Evolutionary conservation across 192 early-diverging fungal species (phyloP).

Genomic region (Rhizophagus clarus): DNA sequence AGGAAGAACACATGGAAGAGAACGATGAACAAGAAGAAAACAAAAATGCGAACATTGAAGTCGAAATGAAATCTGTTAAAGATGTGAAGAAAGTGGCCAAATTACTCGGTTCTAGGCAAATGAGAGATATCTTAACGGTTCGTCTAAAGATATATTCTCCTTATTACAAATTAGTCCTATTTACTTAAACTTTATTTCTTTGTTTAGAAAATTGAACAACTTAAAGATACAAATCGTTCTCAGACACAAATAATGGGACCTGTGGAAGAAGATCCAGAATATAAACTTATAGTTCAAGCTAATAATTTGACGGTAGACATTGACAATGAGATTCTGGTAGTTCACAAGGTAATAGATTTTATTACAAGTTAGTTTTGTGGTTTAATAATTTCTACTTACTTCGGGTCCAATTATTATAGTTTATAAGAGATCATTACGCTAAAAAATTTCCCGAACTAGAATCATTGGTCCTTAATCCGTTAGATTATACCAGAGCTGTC

Average conservation of each 20-base stretch:
- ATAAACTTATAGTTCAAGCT: slow-evolving; percentile 80
- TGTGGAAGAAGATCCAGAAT: slow-evolving; percentile 88
- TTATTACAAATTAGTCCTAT: background rate
- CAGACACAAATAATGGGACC: slow-evolving; percentile 55
- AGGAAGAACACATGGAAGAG: slow-evolving; percentile 54
- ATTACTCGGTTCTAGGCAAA: slow-evolving; percentile 59
- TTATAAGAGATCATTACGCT: slow-evolving; percentile 89
- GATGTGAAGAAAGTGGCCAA: slow-evolving; percentile 69
- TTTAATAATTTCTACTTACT: background rate
- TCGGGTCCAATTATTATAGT: slow-evolving; percentile 47
- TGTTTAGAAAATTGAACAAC: slow-evolving; percentile 54
- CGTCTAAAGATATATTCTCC: slow-evolving; percentile 30
- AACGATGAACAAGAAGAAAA: slow-evolving; percentile 50
- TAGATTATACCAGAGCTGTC: slow-evolving; percentile 88
- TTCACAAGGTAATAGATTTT: slow-evolving; percentile 70
- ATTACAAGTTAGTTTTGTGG: background rate
- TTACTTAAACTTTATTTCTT: background rate
- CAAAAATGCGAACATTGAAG: slow-evolving; percentile 44
- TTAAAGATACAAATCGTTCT: slow-evolving; percentile 40
- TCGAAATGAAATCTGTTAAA: slow-evolving; percentile 44
- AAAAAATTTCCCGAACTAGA: slow-evolving; percentile 91
- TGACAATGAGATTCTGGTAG: slow-evolving; percentile 84
- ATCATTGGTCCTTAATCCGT: slow-evolving; percentile 80
- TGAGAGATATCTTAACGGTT: slow-evolving; percentile 65
- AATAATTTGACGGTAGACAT: slow-evolving; percentile 86